Evolutionary conservation across 805 yeast species (phyloP), one percentile per base, ranked within the genome.

Genomic region (Candida takata): DNA sequence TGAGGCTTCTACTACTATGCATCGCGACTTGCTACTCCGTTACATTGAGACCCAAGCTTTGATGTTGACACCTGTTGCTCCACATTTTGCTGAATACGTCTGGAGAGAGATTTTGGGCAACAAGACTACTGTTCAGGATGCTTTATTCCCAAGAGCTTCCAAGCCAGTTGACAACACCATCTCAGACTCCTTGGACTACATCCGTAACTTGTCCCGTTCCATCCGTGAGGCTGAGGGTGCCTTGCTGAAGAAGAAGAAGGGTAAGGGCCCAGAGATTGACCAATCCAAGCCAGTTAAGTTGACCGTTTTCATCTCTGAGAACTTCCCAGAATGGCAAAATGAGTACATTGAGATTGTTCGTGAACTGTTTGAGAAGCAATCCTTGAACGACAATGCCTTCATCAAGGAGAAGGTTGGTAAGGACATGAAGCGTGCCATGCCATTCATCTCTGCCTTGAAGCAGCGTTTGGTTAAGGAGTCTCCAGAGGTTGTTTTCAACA

Each of bases 391-490:
- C 58, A 80, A 71, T 64, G 71, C 70, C 52, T 65, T 64, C 39
- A 66, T 83, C 50, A 80, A 72, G 58, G 72, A 76, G 48, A 74
- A 67, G 56, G 77, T 83, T 42, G 84, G 84, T 47, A 80, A 79
- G 60, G 97, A 92, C 54, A 84, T 88, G 84, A 92, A 92, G 74
- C 81, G 94, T 51, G 97, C 95, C 41, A 92, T 92, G 97, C 97
- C 97, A 41, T 90, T 88, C 61, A 87, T 92, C 43, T 79, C 90
- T 45, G 67, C 76, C 49, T 68, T 92, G 60, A 88, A 92, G 63
- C 84, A 80, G 57, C 78, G 95, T 65, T 70, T 92, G 47, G 63
- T 69, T 27, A 62, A 62, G 35, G 94, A 84, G 55, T 62, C 79
- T 21, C 79, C 95, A 14, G 76, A 73, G 36, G 73, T 74, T 35